Conservation (phyloP, 2,329 filamentous ascomycete genomes). For the Penicillium sp. region DNA sequence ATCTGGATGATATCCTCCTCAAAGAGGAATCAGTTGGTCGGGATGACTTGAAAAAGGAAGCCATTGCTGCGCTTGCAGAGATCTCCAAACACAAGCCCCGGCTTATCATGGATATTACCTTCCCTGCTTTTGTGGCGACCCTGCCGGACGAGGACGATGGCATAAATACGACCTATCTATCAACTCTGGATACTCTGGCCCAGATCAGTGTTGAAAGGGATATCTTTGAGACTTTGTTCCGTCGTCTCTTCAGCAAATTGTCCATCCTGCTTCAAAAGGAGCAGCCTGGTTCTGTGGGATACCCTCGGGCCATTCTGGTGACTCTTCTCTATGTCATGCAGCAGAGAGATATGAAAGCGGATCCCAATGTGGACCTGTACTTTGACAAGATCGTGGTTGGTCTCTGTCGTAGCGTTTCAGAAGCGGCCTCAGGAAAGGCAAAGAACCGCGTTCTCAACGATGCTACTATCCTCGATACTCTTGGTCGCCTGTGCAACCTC, state of each 20-base stretch:
- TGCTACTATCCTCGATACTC: constrained; percentile 53
- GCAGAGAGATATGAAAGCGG: constrained; percentile 44
- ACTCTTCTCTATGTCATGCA: constrained; percentile 60
- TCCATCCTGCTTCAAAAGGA: constrained; percentile 52
- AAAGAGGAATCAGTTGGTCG: constrained; percentile 55
- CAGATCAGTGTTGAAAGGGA: constrained; percentile 60
- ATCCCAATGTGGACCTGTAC: constrained; percentile 44
- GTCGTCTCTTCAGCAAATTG: constrained; percentile 60
- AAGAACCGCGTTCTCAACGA: constrained; percentile 45
- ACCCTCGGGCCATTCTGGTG: constrained; percentile 57
- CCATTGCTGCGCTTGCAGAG: constrained; percentile 56
- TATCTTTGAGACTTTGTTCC: constrained; percentile 60
- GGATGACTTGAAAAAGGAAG: constrained; percentile 55
- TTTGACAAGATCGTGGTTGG: constrained; percentile 50
- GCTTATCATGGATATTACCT: constrained; percentile 60
- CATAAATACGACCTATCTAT: constrained; percentile 46
- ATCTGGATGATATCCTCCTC: constrained; percentile 58
- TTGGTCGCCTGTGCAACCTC: constrained; percentile 58
- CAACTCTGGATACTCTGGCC: constrained; percentile 59
- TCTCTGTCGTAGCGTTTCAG: constrained; percentile 39
- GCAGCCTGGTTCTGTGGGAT: constrained; percentile 45
- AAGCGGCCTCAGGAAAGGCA: constrained; percentile 31
- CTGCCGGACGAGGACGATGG: constrained; percentile 56
- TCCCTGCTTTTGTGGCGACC: constrained; percentile 62
- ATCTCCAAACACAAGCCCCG: constrained; percentile 60